Base-by-base conservation (phyloP, 2,329 filamentous ascomycete genomes). In the Paramyrothecium sp. region DNA sequence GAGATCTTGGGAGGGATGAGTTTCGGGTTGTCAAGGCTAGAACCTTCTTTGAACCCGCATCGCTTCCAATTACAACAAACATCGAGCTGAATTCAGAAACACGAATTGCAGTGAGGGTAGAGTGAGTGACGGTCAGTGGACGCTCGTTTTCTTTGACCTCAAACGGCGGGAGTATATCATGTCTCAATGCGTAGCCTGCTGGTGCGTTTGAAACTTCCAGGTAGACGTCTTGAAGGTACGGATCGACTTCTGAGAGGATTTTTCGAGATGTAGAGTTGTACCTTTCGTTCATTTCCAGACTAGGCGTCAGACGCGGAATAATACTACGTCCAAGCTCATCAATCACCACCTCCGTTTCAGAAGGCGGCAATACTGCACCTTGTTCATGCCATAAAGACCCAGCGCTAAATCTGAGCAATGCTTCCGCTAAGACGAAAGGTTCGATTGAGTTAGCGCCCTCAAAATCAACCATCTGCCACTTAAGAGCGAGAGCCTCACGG, bases 331-430 rank as follows among this genome's bases (percentile, higher is more conserved):
- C 22, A n/a, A 10, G 10, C 26, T 56, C 53, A 46, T 58, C 52
- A 41, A 58, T 54, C 41, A 56, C 58, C 46, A 58, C 51, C 41
- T 60, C 58, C 33, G 50, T 54, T 48, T 60, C 58, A 51, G 49
- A 54, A 7, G 54, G 52, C 47, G 49, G 55, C 26, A 55, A 48
- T 53, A 56, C 44, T 12, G 54, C 54, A 54, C 51, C 48, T 50
- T 22, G 19, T 50, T 22, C 20, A 11, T 50, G n/a, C 48, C 48
- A 50, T 13, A 21, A 12, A 8, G 16, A 22, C 12, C 11, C 26
- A n/a, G 50, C 50, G 54, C 16, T 53, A 5, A 34, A 17, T 13
- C 17, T 26, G 5, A 47, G 38, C 16, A 48, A 20, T 7, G 38
- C 21, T 16, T 33, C 34, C 7, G 41, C 22, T 8, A 54, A n/a